These are phyloP conservation scores for Carex arenaria DNA, from an alignment of 202 grass and related monocot species.

Conservation along the genomic window DNA sequence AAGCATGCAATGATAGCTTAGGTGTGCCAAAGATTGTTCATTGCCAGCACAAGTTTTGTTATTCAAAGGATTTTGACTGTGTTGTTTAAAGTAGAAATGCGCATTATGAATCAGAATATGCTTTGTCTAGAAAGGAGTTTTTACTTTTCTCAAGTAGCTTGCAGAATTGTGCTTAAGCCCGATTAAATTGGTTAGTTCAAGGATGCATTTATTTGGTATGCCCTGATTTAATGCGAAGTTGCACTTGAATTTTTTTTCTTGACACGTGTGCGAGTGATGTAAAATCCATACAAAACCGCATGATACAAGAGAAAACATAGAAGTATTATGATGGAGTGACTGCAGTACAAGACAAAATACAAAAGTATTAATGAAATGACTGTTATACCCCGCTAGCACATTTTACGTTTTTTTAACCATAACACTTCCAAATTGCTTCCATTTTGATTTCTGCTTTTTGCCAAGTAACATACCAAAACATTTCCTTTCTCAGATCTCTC, in stretches of 20 bases:
- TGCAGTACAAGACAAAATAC: not conserved
- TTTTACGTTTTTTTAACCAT: not conserved
- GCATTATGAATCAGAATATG: not conserved
- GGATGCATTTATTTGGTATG: not conserved
- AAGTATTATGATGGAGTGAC: not conserved
- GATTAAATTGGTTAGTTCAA: not conserved
- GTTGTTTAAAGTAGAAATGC: not conserved
- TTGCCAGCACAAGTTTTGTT: not conserved
- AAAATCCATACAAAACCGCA: not conserved
- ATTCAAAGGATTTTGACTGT: not conserved
- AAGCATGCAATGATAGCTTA: not conserved
- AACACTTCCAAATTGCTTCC: not conserved
- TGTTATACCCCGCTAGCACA: not conserved
- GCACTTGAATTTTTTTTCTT: not conserved
- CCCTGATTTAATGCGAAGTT: not conserved
- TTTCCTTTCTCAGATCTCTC: not conserved
- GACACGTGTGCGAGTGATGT: not conserved
- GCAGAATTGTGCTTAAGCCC: not conserved
- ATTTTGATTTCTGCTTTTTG: not conserved
- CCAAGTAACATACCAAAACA: not conserved
- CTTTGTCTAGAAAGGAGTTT: not conserved
- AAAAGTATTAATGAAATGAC: not conserved
- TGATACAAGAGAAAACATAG: not conserved
- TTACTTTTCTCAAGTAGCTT: not conserved
- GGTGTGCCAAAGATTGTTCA: not conserved